Evolutionary conservation across 345 rosid genomes (phyloP).

Genomic region (Psidium friedrichsthalianum): DNA sequence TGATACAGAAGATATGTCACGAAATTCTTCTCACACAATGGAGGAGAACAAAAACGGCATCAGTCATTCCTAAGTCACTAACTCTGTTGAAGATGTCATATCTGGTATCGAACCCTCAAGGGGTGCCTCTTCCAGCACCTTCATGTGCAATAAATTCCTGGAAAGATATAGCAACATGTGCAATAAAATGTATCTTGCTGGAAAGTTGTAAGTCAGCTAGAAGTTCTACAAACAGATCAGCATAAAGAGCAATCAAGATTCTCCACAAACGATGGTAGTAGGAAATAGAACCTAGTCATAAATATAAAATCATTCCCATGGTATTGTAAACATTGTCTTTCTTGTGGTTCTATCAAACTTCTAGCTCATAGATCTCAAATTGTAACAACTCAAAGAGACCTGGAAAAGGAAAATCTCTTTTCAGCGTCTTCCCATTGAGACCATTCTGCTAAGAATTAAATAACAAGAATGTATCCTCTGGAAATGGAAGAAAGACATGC

Average conservation of each 20-base stretch:
- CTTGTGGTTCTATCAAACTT: background rate
- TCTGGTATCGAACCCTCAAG: conserved; percentile 99
- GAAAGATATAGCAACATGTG: background rate
- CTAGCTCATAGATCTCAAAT: background rate
- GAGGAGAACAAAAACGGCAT: background rate
- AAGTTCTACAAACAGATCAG: background rate
- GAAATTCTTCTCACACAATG: background rate
- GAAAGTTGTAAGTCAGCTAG: background rate
- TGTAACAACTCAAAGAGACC: background rate
- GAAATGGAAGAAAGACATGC: background rate
- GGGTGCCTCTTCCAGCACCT: conserved; percentile 83
- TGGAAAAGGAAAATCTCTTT: background rate
- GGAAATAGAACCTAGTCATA: background rate
- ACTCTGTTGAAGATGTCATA: conserved; percentile 99
- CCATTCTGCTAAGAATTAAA: background rate
- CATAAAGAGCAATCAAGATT: background rate
- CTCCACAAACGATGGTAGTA: background rate
- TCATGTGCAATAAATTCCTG: conserved; percentile 86
- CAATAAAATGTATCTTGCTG: background rate
- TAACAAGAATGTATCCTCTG: background rate
- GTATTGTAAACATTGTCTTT: background rate
- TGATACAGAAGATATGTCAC: background rate
- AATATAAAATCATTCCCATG: background rate
- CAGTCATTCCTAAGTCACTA: conserved; percentile 13
- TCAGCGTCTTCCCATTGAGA: background rate